phyloP scores from a whole-genome alignment of 192 early-diverging fungal genomes.

The Geosiphon pyriformis region DNA sequence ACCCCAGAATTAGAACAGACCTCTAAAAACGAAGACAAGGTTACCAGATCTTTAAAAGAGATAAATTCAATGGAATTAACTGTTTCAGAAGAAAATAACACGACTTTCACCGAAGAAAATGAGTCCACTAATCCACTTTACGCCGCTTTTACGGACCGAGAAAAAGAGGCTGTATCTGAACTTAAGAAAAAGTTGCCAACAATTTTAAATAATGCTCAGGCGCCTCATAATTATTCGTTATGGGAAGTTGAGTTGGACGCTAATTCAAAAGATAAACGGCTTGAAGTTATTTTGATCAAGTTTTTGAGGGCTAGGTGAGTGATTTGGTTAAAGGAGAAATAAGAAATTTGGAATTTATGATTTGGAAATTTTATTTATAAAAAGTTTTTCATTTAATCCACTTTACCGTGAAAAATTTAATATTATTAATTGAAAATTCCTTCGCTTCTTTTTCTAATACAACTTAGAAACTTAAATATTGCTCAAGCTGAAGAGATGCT shows the following conservation, averaged over 20 bases:
- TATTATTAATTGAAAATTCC: background rate
- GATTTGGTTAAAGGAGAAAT: background rate
- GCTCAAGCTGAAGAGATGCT: constrained; percentile 45
- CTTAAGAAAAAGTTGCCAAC: constrained; percentile 43
- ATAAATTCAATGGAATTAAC: too few relatives aligned
- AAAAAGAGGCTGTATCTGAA: constrained; percentile 36
- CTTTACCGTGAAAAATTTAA: background rate
- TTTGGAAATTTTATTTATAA: background rate
- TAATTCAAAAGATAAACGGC: constrained; percentile 37
- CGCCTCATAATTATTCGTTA: constrained; percentile 33
- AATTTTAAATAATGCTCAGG: constrained; percentile 27
- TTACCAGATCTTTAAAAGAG: too few relatives aligned
- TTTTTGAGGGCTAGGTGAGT: constrained; percentile 49
- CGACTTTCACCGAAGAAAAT: too few relatives aligned
- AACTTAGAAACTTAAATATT: constrained; percentile 29
- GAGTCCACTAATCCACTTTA: background rate
- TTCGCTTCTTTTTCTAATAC: too few relatives aligned
- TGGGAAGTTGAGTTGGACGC: constrained; percentile 48
- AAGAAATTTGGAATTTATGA: too few relatives aligned
- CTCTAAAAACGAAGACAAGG: too few relatives aligned
- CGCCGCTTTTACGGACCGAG: constrained; percentile 35
- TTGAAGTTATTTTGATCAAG: constrained; percentile 54
- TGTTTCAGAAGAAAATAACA: too few relatives aligned
- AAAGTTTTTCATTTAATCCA: background rate
- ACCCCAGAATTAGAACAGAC: too few relatives aligned